These are phyloP conservation scores for Zygoascus bituminiphila DNA, from an alignment of 805 yeast species.

Conservation along the genomic window DNA sequence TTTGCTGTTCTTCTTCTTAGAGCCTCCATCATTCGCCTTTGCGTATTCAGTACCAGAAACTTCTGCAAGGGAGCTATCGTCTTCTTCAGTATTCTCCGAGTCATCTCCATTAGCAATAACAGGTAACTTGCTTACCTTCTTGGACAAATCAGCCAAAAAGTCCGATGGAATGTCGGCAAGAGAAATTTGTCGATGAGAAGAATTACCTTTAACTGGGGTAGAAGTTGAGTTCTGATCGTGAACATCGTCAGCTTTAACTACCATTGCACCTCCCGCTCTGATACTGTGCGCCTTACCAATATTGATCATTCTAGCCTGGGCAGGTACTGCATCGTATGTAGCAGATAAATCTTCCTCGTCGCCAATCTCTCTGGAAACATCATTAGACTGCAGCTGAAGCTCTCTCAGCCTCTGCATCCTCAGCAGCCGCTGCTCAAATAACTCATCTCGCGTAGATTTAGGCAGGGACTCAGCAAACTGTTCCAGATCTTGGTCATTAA, in stretches of 20 bases:
- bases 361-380: conserved; percentile 40
- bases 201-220: background rate
- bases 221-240: background rate
- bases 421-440: conserved; percentile 50
- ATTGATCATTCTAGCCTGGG: conserved; percentile 19
- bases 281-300: conserved; percentile 12
- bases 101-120: conserved; percentile 1
- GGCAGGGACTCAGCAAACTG: conserved; percentile 18
- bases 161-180: background rate
- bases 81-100: conserved; percentile 1
- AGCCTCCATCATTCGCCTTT: background rate
- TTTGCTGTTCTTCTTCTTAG: background rate
- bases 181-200: background rate
- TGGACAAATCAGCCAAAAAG: conserved; percentile 11
- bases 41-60: background rate
- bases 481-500: conserved; percentile 33
- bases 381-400: conserved; percentile 58
- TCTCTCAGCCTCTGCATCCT: conserved; percentile 62
- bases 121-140: background rate
- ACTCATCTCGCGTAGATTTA: conserved; percentile 18
- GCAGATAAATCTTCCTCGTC: conserved; percentile 1
- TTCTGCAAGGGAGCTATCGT: background rate
- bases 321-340: conserved; percentile 19
- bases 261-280: background rate
- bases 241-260: background rate